Evolutionary conservation across 768 basidiomycete species (phyloP).

Genomic region (Amanita rimosa): DNA sequence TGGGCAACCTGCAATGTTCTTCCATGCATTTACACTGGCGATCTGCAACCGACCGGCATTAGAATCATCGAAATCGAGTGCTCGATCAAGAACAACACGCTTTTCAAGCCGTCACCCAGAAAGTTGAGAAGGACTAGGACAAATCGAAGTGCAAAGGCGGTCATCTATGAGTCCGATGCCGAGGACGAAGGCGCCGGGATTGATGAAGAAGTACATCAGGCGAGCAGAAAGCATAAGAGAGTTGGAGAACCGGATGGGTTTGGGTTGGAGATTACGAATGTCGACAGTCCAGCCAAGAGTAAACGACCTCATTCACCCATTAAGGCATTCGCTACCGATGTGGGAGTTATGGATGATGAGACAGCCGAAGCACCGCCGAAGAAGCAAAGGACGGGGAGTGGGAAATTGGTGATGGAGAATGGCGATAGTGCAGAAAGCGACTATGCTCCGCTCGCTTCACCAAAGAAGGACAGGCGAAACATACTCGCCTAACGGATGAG

Average conservation of each 20-base stretch:
- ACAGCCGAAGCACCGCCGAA: conserved; percentile 21
- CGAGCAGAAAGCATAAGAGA: conserved; percentile 6
- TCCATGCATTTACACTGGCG: background rate
- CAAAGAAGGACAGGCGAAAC: conserved; percentile 15
- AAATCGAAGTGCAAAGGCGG: conserved; percentile 18
- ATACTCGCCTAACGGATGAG: background rate
- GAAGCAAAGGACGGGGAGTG: conserved; percentile 18
- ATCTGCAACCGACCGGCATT: background rate
- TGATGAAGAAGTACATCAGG: conserved; percentile 12
- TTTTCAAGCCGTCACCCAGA: conserved; percentile 51
- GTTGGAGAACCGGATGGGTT: conserved; percentile 19
- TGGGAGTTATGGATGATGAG: background rate
- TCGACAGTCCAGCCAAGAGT: conserved; percentile 24
- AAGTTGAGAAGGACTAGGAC: conserved; percentile 26
- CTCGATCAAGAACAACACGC: conserved; percentile 52
- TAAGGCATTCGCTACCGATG: background rate
- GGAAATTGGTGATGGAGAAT: conserved; percentile 12
- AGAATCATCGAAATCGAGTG: conserved; percentile 81
- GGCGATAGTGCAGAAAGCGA: conserved; percentile 15
- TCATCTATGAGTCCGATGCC: conserved; percentile 15
- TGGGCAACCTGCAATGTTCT: background rate
- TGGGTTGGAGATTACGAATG: conserved; percentile 34
- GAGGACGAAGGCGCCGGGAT: conserved; percentile 17
- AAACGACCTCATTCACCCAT: conserved; percentile 18
- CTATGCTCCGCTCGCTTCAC: background rate